These are phyloP conservation scores for Scenedesmus sp. DNA, from an alignment of 163 green algal genomes.

Conservation along the genomic window DNA sequence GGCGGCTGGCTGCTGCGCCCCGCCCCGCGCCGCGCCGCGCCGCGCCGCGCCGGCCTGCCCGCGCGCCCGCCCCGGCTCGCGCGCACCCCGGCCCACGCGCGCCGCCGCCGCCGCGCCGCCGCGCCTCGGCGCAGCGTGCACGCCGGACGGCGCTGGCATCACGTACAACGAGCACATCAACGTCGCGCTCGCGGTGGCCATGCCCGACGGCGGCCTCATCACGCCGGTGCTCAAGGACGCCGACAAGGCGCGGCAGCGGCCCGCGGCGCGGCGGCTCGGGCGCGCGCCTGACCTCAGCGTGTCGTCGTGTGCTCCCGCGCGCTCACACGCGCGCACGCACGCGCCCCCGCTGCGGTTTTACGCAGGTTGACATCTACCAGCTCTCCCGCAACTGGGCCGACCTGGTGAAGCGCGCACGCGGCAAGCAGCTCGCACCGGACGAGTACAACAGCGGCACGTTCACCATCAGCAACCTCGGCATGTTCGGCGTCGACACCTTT, in stretches of 20 bases:
- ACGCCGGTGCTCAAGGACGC: conserved; percentile 98
- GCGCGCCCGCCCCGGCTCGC: too few species aligned
- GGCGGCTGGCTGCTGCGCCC: background rate
- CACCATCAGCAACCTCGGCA: conserved; percentile 99
- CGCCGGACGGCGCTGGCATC: conserved; percentile 83
- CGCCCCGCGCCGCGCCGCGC: too few species aligned
- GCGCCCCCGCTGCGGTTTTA: too few species aligned
- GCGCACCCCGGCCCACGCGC: too few species aligned
- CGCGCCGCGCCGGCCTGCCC: too few species aligned
- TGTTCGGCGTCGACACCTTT: conserved; percentile 97
- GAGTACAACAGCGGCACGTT: conserved; percentile 96
- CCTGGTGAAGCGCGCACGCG: conserved; percentile 93
- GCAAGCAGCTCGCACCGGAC: conserved; percentile 90
- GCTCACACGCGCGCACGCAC: too few species aligned
- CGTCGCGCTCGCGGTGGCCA: conserved; percentile 95
- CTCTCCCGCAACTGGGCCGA: conserved; percentile 83
- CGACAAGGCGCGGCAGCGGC: conserved; percentile 67
- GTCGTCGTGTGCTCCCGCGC: too few species aligned
- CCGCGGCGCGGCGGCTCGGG: too few species aligned
- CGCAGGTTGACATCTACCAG: conserved; percentile 37
- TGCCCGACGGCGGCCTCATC: conserved; percentile 97
- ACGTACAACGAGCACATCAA: conserved; percentile 96
- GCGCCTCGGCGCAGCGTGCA: conserved; percentile 67
- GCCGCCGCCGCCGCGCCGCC: background rate
- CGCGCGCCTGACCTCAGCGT: too few species aligned